Base-by-base conservation (phyloP, 2,329 filamentous ascomycete species). In the Fusarium tuaranense region DNA sequence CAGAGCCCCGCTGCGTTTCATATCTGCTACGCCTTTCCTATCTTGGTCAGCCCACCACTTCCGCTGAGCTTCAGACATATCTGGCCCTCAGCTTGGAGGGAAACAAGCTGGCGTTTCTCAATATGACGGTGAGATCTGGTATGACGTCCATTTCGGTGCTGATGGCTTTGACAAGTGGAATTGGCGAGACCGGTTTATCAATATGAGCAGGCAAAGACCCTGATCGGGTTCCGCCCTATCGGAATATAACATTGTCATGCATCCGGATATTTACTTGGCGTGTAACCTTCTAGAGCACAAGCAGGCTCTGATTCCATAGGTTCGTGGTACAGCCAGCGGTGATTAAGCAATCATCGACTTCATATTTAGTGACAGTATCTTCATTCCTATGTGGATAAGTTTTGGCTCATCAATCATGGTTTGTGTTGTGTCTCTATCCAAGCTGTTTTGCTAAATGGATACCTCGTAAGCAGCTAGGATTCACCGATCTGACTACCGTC, bases 1-100 rank as follows among this genome's bases (percentile, higher is more conserved):
- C 59, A 22, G 36, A 60, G 65, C 75, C 62, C 77, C 76, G 76
- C 74, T 57, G 16, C 51, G 77, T 78, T 78, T 78, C 77, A 78
- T 59, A 44, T 71, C 61, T 61, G 44, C 13, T 34, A 7, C 64
- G 61, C 76, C 61, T 77, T 78, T 72, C 76, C 76, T 63, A 27
- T 65, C 51, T 67, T 36, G 55, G 65, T 13, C 14, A 44, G 27
- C 13, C 34, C 34, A 44, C 38, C n/a, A 34, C 25, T 32, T 20
- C 41, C 51, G 36, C 34, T 59, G 25, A 41, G 59, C 39, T 53
- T 68, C 34, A 48, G 44, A 48, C 44, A 51, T 53, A 22, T 34
- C 48, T 53, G 30, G 44, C 62, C 34, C 63, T 69, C 68, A 46
- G 41, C 41, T 53, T n/a, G 46, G 60, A 16, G 38, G 51, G 36